A percentile compares a stretch with the other conserved stretches of the same genome.
Evolutionary conservation across 306 rosid genomes (phyloP).

Genomic region (Cucurbita maxima): DNA sequence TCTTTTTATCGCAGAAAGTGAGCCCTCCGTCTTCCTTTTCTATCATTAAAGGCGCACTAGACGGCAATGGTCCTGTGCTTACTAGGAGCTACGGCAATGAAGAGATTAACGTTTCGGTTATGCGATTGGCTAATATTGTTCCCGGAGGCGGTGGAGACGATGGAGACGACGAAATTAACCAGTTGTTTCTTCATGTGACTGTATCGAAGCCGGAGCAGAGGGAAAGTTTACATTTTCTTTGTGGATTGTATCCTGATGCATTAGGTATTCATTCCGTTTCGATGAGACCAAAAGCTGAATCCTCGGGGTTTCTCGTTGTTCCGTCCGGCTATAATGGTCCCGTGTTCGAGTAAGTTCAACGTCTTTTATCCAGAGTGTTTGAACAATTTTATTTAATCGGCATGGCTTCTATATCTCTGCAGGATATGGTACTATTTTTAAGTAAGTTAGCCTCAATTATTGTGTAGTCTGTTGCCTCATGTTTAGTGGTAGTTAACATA

Average conservation of each 20-base stretch:
- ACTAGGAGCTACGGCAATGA: conserved; percentile 45
- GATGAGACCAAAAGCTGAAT: conserved; percentile 39
- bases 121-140: conserved; percentile 33
- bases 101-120: conserved; percentile 52
- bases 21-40: conserved; percentile 68
- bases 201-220: conserved; percentile 48
- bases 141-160: conserved; percentile 22
- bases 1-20: conserved; percentile 33
- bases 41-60: conserved; percentile 57
- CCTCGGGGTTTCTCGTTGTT: conserved; percentile 18
- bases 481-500: neutral
- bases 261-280: conserved; percentile 85
- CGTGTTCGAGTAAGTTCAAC: conserved; percentile 40
- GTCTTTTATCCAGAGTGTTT: neutral
- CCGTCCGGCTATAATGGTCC: conserved; percentile 52
- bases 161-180: conserved; percentile 33
- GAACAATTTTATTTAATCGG: no score
- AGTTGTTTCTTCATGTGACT: conserved; percentile 66
- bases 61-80: conserved; percentile 59
- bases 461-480: neutral
- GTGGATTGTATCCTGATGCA: conserved; percentile 79
- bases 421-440: no score
- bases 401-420: no score
- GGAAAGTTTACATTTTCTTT: conserved; percentile 51
- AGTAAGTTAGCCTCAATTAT: neutral